phyloP scores from a whole-genome alignment of 202 grass and related monocot genomes.

The Carex arenaria region DNA sequence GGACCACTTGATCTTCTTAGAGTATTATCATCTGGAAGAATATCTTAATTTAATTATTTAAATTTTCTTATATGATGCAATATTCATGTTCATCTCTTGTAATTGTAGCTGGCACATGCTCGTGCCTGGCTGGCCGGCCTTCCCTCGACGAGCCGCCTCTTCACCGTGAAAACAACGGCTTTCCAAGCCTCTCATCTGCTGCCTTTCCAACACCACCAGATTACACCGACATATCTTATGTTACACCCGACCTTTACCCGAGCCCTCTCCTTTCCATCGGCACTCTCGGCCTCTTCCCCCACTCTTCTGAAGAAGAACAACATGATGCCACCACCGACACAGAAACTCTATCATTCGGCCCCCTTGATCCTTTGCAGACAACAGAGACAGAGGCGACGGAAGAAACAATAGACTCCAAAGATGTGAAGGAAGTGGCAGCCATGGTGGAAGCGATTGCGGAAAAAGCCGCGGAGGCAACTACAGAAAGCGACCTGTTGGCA shows the following conservation, averaged over 20 bases:
- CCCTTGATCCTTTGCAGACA: background rate
- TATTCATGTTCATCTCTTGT: background rate
- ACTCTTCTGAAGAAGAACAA: conserved; percentile 12
- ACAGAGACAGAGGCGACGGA: background rate
- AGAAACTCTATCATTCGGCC: conserved; percentile 31
- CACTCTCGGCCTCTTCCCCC: conserved; percentile 48
- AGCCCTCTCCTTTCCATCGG: conserved; percentile 67
- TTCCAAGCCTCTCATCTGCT: conserved; percentile 4
- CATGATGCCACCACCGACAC: background rate
- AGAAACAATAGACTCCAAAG: background rate
- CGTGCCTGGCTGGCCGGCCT: conserved; percentile 36
- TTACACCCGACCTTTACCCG: conserved; percentile 32
- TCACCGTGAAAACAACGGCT: conserved; percentile 25
- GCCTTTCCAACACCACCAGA: conserved; percentile 12
- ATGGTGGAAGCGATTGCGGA: conserved; percentile 55
- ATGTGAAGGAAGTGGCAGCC: conserved; percentile 16
- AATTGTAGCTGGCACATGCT: conserved; percentile 41
- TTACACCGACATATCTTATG: background rate
- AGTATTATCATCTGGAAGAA: background rate
- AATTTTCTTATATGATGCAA: background rate
- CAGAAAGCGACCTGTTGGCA: conserved; percentile 77
- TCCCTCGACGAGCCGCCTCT: conserved; percentile 27
- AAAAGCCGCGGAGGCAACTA: conserved; percentile 60
- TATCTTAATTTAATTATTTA: background rate
- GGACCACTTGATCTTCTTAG: background rate